Evolutionary conservation across 202 grass and related monocot genomes (phyloP).

Genomic region (Hordeum pubiflorum): DNA sequence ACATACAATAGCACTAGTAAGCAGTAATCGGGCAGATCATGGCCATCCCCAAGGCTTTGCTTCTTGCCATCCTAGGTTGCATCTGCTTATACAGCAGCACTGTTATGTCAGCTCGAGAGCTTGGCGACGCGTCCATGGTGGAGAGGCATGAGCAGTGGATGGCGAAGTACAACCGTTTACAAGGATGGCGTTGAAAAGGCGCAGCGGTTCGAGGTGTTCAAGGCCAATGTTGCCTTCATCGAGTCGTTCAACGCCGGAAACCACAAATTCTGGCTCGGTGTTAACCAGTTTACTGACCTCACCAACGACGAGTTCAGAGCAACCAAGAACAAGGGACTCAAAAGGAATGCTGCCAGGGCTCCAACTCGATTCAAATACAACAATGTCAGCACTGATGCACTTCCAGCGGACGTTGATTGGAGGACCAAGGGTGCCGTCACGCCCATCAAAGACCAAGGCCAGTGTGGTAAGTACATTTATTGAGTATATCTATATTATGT

Average conservation of each 20-base stretch:
- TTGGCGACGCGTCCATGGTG: not conserved
- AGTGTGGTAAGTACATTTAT: not conserved
- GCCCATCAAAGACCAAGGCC: not conserved
- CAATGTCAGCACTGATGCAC: not conserved
- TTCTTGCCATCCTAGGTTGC: not conserved
- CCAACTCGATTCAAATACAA: not conserved
- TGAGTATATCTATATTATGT: too few species aligned
- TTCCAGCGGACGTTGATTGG: not conserved
- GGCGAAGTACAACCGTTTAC: not conserved
- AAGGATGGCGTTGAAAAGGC: not conserved
- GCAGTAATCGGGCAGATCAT: not conserved
- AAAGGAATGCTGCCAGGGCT: not conserved
- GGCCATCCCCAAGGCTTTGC: not conserved
- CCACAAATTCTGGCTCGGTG: not conserved
- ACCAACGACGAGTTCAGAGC: not conserved
- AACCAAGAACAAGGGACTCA: not conserved
- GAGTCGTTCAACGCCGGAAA: not conserved
- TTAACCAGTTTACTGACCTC: not conserved
- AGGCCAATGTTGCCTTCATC: not conserved
- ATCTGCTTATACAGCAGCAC: not conserved
- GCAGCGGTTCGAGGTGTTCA: not conserved
- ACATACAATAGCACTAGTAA: not conserved
- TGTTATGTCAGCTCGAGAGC: not conserved
- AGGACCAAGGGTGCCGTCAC: not conserved
- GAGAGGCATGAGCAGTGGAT: not conserved